phyloP scores from a whole-genome alignment of 257 asterid species.

The Salvia miltiorrhiza region DNA sequence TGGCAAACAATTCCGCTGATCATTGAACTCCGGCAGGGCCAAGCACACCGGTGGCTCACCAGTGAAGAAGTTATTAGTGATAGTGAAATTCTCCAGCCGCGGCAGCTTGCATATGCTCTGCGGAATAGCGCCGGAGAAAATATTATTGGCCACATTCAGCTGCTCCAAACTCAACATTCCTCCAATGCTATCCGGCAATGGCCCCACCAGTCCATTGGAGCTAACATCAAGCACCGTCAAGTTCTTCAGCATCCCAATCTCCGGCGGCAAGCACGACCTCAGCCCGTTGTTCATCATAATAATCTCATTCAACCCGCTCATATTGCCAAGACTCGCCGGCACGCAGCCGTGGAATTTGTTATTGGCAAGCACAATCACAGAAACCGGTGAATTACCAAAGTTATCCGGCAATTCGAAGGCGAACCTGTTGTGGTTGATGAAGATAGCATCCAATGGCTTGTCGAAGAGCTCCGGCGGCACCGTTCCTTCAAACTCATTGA shows the following conservation, averaged over 20 bases:
- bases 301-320: slow-evolving; percentile 68
- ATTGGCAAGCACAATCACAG: slow-evolving; percentile 74
- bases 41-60: slow-evolving; percentile 76
- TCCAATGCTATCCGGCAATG: slow-evolving; percentile 60
- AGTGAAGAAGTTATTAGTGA: slow-evolving; percentile 62
- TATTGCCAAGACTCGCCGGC: slow-evolving; percentile 75
- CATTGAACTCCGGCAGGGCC: slow-evolving; percentile 55
- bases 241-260: slow-evolving; percentile 65
- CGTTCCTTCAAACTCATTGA: slow-evolving; percentile 79
- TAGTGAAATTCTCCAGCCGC: slow-evolving; percentile 61
- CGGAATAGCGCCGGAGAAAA: slow-evolving; percentile 61
- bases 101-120: slow-evolving; percentile 62
- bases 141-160: slow-evolving; percentile 70
- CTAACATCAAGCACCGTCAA: slow-evolving; percentile 75
- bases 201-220: slow-evolving; percentile 57
- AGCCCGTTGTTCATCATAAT: slow-evolving; percentile 64
- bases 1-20: slow-evolving; percentile 64
- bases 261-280: slow-evolving; percentile 77
- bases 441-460: slow-evolving; percentile 76
- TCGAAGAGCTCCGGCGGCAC: slow-evolving; percentile 70
- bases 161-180: slow-evolving; percentile 74
- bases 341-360: slow-evolving; percentile 81
- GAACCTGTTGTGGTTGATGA: slow-evolving; percentile 76
- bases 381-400: slow-evolving; percentile 88
- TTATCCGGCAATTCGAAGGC: slow-evolving; percentile 77